Conservation (phyloP, 345 rosid genomes). For the Conringia planisiliqua region DNA sequence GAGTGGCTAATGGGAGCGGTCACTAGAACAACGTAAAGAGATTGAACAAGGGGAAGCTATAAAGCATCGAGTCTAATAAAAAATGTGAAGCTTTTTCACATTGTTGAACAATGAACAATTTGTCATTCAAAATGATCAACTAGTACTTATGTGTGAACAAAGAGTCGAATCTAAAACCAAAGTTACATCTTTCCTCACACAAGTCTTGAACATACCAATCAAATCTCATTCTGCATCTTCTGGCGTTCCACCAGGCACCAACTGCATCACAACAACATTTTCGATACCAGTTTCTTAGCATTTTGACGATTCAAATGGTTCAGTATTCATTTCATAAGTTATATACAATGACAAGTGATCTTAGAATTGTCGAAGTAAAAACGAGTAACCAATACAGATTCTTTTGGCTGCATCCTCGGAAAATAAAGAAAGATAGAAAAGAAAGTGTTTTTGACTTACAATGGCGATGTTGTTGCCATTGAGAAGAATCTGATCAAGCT, state of each 20-base stretch:
- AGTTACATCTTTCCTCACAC: constrained; percentile 11
- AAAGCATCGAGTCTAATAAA: not conserved
- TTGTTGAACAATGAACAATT: not conserved
- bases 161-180: constrained; percentile 11
- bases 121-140: not conserved
- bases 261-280: constrained; percentile 49
- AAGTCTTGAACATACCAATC: not conserved
- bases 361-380: not conserved
- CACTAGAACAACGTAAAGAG: constrained; percentile 43
- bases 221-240: constrained; percentile 41
- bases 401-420: not conserved
- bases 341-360: no score
- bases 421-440: not conserved
- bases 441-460: constrained; percentile 42
- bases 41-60: constrained; percentile 20
- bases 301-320: not conserved
- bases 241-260: constrained; percentile 96
- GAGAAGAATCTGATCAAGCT: constrained; percentile 93
- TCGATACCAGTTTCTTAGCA: not conserved
- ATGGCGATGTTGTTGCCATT: constrained; percentile 96
- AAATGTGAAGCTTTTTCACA: not conserved
- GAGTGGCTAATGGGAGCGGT: constrained; percentile 22
- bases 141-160: not conserved
- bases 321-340: not conserved
- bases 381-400: not conserved